Conservation (phyloP, 2,329 filamentous ascomycete species). For the Ceratocystis colombiana region DNA sequence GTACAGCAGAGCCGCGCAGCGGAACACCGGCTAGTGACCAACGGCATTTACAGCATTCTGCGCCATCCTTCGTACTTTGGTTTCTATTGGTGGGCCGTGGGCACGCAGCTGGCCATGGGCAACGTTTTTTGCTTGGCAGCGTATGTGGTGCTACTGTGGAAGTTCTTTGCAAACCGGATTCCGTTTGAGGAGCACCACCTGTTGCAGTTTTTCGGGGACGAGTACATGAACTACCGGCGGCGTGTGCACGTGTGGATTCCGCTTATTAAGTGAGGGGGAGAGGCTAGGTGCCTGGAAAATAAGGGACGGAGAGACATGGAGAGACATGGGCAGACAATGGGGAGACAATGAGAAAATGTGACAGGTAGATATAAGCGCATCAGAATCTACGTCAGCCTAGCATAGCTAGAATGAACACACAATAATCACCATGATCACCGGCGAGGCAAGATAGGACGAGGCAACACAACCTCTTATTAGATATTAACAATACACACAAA, state of each 20-base stretch:
- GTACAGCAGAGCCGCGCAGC: constrained; percentile 60
- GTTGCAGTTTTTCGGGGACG: constrained; percentile 69
- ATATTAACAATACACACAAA: background rate
- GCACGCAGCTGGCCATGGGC: constrained; percentile 81
- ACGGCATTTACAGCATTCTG: constrained; percentile 64
- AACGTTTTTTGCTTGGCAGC: constrained; percentile 68
- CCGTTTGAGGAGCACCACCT: constrained; percentile 67
- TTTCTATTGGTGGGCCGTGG: constrained; percentile 97
- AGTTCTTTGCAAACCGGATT: constrained; percentile 71
- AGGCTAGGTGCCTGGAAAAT: background rate
- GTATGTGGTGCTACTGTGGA: constrained; percentile 70
- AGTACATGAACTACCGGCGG: constrained; percentile 65
- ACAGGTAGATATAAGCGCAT: too few relatives aligned
- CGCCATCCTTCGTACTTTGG: constrained; percentile 93
- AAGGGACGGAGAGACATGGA: background rate
- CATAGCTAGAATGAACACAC: too few relatives aligned
- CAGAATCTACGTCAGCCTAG: too few relatives aligned
- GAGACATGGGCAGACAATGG: too few relatives aligned
- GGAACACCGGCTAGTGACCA: constrained; percentile 71
- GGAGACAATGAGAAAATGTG: too few relatives aligned
- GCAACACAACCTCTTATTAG: background rate
- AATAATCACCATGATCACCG: too few relatives aligned
- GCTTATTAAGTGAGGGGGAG: constrained; percentile 37
- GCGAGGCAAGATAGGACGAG: background rate
- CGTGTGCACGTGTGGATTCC: constrained; percentile 71